Evolutionary conservation across 768 basidiomycete species (phyloP), one percentile per base, ranked within the genome.

Genomic region (Termitomyces sp.): DNA sequence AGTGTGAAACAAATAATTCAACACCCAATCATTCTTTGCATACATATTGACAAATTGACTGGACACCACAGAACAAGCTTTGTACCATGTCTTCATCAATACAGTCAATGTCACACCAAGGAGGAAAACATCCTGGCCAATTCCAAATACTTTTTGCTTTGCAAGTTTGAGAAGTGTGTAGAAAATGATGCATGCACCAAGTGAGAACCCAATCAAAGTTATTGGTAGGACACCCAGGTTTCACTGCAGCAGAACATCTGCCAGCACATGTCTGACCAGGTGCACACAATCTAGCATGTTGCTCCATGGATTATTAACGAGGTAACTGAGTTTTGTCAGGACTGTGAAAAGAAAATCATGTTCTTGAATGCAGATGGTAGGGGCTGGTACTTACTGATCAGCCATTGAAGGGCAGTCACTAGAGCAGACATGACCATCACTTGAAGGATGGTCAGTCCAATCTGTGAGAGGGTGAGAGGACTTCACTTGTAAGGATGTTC

Each of bases 371-470:
- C 43, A 48, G 32, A 19, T 53, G 52, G 50, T 28, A n/a, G 53
- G 21, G 55, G 35, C 34, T 53, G 24, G 47, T 61, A 78, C 95
- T 66, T 60, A 98, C 95, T 88, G 68, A 99, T 88, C 0, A 96
- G 97, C 94, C 94, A 98, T 64, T 97, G 93, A 1, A 99, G 72
- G 0, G 96, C 97, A 61, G 84, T 86, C 90, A 99, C 88, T 30
- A 99, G 70, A 2, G 90, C 90, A 0, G 93, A 91, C 93, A 98
- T 94, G 30, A 88, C 84, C 0, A 97, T 99, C 0, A 93, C 89
- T 62, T 90, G 88, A 15, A 99, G 73, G 2, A 96, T 91, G 8
- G 94, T 94, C 71, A 93, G 84, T 15, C 90, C 90, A 14, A 96
- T 81, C 66, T 95, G 93, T 0, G 93, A 85, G 28, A 99, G 75